A percentile compares a stretch with the other conserved stretches of the same genome.
These are phyloP conservation scores for Thalassiosira pacifica DNA, from an alignment of 352 stramenopile species.

Conservation along the genomic window DNA sequence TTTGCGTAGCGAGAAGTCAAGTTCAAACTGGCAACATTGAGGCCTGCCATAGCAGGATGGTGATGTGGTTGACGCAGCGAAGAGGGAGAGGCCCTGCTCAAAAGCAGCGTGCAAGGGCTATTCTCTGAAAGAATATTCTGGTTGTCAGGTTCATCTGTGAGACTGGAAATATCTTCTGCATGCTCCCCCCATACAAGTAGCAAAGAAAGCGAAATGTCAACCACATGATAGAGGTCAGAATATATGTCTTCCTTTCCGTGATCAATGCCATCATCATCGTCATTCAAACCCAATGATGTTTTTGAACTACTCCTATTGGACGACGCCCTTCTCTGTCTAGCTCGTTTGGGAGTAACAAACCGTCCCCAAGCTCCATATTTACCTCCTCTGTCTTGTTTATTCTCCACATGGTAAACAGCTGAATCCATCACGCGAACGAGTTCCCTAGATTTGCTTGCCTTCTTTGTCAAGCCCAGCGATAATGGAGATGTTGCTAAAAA, in stretches of 20 bases:
- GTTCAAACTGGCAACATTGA: constrained; percentile 58
- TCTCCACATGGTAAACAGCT: constrained; percentile 8
- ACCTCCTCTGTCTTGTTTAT: constrained; percentile 23
- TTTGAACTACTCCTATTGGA: constrained; percentile 9
- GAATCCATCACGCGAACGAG: constrained; percentile 43
- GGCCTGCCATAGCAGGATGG: neutral
- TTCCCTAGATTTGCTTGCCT: constrained; percentile 20
- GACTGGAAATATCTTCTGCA: constrained; percentile 36
- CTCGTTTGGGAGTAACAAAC: constrained; percentile 68
- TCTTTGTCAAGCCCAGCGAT: constrained; percentile 50
- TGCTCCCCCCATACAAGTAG: constrained; percentile 58
- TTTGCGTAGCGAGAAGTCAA: constrained; percentile 51
- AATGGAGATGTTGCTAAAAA: constrained; percentile 67
- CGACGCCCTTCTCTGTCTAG: constrained; percentile 30
- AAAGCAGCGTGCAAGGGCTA: constrained; percentile 44
- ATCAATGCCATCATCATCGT: constrained; percentile 5
- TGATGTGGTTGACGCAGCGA: constrained; percentile 9
- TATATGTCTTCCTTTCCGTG: neutral
- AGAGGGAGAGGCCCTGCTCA: constrained; percentile 47
- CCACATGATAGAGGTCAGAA: constrained; percentile 28
- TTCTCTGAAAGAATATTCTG: constrained; percentile 22
- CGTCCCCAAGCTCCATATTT: constrained; percentile 60
- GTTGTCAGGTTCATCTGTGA: constrained; percentile 6
- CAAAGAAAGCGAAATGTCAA: constrained; percentile 43
- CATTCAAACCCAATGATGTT: no score